Conservation (phyloP, 352 stramenopile genomes). For the Poterioochromonas sp. region DNA sequence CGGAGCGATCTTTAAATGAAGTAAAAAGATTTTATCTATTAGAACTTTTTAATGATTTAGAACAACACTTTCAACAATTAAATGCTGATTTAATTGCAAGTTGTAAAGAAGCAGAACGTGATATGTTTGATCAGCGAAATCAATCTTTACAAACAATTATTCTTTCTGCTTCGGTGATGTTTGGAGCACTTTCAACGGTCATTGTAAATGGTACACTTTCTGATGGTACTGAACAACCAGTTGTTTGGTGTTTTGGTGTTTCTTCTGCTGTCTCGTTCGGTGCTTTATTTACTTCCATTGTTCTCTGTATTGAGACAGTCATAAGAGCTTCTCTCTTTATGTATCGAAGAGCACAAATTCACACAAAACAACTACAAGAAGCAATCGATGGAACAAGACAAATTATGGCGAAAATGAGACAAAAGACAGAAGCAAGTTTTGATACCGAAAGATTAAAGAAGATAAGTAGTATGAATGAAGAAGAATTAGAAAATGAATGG, state of each 20-base stretch:
- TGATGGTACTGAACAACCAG: not conserved
- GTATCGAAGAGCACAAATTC: not conserved
- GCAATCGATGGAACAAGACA: not conserved
- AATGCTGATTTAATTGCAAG: constrained; percentile 26
- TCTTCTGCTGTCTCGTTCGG: not conserved
- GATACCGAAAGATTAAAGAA: not conserved
- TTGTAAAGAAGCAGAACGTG: not conserved
- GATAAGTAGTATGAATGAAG: not conserved
- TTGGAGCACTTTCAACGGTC: constrained; percentile 1
- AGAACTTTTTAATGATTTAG: not conserved
- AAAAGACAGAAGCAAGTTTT: not conserved
- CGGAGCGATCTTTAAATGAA: not conserved
- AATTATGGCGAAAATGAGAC: not conserved
- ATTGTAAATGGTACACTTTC: constrained; percentile 18
- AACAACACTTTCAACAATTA: constrained; percentile 33
- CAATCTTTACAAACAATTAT: constrained; percentile 11
- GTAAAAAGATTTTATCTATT: not conserved
- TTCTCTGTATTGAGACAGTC: constrained; percentile 5
- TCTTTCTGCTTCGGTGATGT: constrained; percentile 8
- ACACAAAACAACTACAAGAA: not conserved
- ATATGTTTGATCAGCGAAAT: constrained; percentile 32
- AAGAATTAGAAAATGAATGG: not conserved
- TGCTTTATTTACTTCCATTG: constrained; percentile 6
- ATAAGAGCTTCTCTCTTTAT: constrained; percentile 3
- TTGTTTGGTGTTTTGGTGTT: not conserved